phyloP scores from a whole-genome alignment of 805 yeast species.

The Candida insectalens region DNA sequence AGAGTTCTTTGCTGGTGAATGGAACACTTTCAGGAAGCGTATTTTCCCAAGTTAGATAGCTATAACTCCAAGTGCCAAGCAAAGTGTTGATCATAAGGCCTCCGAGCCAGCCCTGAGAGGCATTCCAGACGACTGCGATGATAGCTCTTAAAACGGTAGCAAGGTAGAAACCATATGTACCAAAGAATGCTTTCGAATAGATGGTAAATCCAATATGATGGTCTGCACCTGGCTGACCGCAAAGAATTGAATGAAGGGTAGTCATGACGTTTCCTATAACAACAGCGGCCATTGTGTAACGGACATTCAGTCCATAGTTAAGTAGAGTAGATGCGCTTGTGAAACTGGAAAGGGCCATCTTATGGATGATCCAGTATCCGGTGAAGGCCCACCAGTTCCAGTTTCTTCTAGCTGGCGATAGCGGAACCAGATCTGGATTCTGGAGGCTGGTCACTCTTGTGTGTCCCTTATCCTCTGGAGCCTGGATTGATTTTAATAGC shows the following conservation, averaged over 20 bases:
- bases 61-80: conserved; percentile 29
- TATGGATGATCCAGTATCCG: conserved; percentile 1
- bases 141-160: conserved; percentile 33
- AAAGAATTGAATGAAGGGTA: conserved; percentile 30
- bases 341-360: conserved; percentile 18
- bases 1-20: conserved; percentile 32
- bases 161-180: conserved; percentile 32
- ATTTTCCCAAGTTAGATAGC: conserved; percentile 29
- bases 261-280: conserved; percentile 34
- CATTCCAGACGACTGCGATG: conserved; percentile 36
- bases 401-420: conserved; percentile 1
- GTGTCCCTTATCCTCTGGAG: neutral
- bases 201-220: conserved; percentile 42
- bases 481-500: neutral
- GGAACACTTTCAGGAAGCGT: conserved; percentile 28
- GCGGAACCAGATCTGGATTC: conserved; percentile 2
- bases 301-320: conserved; percentile 21
- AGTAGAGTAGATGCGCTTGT: conserved; percentile 35
- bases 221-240: conserved; percentile 36
- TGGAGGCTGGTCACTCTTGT: neutral
- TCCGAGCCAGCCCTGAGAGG: conserved; percentile 36
- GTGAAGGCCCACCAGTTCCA: conserved; percentile 1
- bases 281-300: conserved; percentile 20
- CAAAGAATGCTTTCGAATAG: conserved; percentile 32
- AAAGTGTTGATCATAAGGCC: conserved; percentile 32